Percentiles rank a stretch among this genome's conserved stretches.
phyloP scores from a whole-genome alignment of 768 basidiomycete species.

The Boletus rex-veris region DNA sequence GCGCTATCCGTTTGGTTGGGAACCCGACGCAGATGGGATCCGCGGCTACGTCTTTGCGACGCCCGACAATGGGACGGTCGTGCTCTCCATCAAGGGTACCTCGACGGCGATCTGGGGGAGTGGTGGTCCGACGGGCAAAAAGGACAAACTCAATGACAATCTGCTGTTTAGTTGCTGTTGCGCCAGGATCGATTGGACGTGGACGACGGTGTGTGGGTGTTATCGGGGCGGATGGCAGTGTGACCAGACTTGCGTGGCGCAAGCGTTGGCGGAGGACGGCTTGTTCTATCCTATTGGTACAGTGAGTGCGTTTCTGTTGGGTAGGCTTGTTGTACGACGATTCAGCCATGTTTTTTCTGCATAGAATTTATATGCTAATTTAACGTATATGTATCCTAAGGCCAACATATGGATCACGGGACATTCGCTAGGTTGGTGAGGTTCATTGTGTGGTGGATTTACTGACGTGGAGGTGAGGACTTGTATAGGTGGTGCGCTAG shows the following conservation, averaged over 20 bases:
- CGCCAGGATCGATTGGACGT: slow-evolving; percentile 86
- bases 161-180: slow-evolving; percentile 94
- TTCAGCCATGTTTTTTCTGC: background rate
- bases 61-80: slow-evolving; percentile 75
- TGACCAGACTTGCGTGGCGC: slow-evolving; percentile 72
- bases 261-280: slow-evolving; percentile 70
- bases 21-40: slow-evolving; percentile 81
- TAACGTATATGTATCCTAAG: slow-evolving; percentile 88
- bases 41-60: slow-evolving; percentile 90
- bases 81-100: slow-evolving; percentile 92
- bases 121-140: slow-evolving; percentile 80
- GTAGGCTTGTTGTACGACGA: background rate
- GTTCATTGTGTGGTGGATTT: slow-evolving; percentile 10
- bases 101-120: slow-evolving; percentile 72
- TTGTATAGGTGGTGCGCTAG: slow-evolving; percentile 54
- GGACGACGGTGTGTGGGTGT: slow-evolving; percentile 93
- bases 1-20: slow-evolving; percentile 85
- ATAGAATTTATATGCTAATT: slow-evolving; percentile 91
- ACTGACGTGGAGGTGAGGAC: slow-evolving; percentile 25
- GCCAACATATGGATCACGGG: slow-evolving; percentile 87
- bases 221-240: slow-evolving; percentile 79
- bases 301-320: slow-evolving; percentile 43
- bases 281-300: slow-evolving; percentile 90
- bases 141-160: slow-evolving; percentile 94
- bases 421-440: slow-evolving; percentile 59